Evolutionary conservation across 345 rosid species (phyloP).

Genomic region (Sisymbrium altissimum): DNA sequence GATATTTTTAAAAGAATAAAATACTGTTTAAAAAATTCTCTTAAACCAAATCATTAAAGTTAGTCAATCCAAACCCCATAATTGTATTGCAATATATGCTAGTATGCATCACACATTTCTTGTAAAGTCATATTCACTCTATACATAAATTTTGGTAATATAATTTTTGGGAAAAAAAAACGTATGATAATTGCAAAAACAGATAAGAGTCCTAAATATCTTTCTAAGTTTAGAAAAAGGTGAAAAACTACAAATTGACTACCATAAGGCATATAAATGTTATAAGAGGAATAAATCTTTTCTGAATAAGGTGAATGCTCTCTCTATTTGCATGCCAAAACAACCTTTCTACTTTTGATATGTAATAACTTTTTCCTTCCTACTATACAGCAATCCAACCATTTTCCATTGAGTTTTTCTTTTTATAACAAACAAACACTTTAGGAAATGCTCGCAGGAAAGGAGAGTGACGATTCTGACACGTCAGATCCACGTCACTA

Average conservation of each 20-base stretch:
- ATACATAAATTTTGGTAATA: too few relatives aligned
- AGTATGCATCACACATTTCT: neutral
- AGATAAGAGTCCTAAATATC: neutral
- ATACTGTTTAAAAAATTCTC: too few relatives aligned
- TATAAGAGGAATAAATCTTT: neutral
- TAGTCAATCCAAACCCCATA: neutral
- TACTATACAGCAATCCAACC: neutral
- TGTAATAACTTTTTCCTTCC: neutral
- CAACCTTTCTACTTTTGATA: neutral
- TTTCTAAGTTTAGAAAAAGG: neutral
- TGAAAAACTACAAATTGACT: neutral
- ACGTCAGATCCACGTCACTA: slow-evolving; percentile 8
- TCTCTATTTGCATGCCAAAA: neutral
- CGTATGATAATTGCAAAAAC: neutral
- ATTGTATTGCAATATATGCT: neutral
- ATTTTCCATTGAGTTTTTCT: neutral
- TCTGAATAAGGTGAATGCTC: neutral
- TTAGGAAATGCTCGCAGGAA: neutral
- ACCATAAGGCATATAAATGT: neutral
- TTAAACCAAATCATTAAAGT: too few relatives aligned
- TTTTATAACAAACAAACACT: neutral
- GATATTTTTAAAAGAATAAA: too few relatives aligned
- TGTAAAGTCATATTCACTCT: too few relatives aligned
- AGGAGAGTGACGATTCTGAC: neutral
- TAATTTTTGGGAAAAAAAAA: too few relatives aligned